Evolutionary conservation across 2,329 filamentous ascomycete species (phyloP).

Genomic region (Thelonectria blattea): DNA sequence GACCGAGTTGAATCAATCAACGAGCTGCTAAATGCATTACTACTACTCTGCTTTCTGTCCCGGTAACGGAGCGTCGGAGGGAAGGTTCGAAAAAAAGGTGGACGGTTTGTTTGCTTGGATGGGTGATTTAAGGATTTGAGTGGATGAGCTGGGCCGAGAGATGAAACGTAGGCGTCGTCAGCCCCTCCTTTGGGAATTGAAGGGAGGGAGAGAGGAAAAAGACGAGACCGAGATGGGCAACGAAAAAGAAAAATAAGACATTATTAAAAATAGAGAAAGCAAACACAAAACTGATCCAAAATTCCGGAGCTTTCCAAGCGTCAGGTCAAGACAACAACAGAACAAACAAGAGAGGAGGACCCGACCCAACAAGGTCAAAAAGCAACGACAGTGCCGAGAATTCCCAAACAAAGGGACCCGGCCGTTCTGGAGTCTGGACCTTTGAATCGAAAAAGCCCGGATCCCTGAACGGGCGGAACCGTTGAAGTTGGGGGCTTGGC

Average conservation of each 20-base stretch:
- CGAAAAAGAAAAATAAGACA: not conserved
- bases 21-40: slow-evolving; percentile 11
- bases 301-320: too few species aligned
- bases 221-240: not conserved
- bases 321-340: not conserved
- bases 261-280: not conserved
- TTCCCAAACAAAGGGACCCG: not conserved
- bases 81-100: not conserved
- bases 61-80: not conserved
- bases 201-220: not conserved
- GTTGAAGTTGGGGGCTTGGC: slow-evolving; percentile 14
- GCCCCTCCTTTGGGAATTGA: not conserved
- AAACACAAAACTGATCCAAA: not conserved
- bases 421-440: not conserved
- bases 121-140: slow-evolving; percentile 3
- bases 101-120: not conserved
- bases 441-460: too few species aligned
- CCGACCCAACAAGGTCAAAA: not conserved
- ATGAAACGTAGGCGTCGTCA: slow-evolving; percentile 18
- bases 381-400: slow-evolving; percentile 10
- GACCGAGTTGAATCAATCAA: slow-evolving; percentile 7
- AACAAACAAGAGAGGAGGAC: not conserved
- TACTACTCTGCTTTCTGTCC: not conserved
- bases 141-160: slow-evolving; percentile 1
- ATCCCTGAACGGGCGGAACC: slow-evolving; percentile 10